A percentile compares a stretch with the other conserved stretches of the same genome.
Evolutionary conservation across 495 filamentous ascomycete genomes (phyloP).

Genomic region (Entonaema liquescens): DNA sequence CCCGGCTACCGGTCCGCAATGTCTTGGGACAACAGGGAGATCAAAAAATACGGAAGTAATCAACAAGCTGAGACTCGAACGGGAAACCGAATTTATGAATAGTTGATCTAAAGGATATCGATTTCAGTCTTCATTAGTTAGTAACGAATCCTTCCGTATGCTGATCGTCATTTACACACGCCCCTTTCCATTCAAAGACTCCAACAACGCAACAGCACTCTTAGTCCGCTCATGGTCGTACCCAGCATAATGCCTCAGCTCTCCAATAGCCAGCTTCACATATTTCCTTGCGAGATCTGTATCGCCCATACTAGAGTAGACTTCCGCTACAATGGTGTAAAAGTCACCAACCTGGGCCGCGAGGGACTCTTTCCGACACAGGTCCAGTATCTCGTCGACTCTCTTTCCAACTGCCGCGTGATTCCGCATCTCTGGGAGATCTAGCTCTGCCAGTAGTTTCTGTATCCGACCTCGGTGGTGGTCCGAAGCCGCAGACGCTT

Average conservation of each 20-base stretch:
- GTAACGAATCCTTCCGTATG: not conserved
- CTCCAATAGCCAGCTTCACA: conserved; percentile 35
- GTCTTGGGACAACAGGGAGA: no score
- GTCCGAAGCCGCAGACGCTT: conserved; percentile 41
- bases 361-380: conserved; percentile 46
- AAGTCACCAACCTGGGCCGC: conserved; percentile 46
- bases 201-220: conserved; percentile 23
- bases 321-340: conserved; percentile 45
- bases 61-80: not conserved
- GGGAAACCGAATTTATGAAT: no score
- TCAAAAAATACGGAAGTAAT: not conserved
- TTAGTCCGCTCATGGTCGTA: conserved; percentile 37
- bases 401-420: conserved; percentile 31
- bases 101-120: not conserved
- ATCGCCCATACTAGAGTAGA: conserved; percentile 41
- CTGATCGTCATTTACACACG: not conserved
- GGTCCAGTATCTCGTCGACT: conserved; percentile 37
- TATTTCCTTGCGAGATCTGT: conserved; percentile 38
- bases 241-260: conserved; percentile 41
- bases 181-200: conserved; percentile 3
- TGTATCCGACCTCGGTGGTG: conserved; percentile 37
- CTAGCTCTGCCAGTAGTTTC: conserved; percentile 35
- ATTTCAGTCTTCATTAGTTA: not conserved
- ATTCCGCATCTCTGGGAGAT: conserved; percentile 32
- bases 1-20: not conserved